Percentiles rank a stretch among this genome's conserved stretches.
phyloP scores from a whole-genome alignment of 371 early-diverging fungal species.

The Funneliformis caledonium region DNA sequence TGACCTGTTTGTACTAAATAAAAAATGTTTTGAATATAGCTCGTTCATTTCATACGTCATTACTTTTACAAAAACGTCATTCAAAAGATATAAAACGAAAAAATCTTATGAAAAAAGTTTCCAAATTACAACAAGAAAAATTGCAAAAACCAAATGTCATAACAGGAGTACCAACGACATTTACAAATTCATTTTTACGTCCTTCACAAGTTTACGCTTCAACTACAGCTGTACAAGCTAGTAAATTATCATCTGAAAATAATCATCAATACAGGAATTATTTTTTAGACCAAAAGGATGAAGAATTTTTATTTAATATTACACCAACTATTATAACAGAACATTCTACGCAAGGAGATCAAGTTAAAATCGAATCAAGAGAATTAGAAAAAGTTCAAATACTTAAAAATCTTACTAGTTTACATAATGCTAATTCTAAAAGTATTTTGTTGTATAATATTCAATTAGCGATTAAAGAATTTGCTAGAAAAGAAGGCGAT shows the following conservation, averaged over 20 bases:
- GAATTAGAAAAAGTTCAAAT: constrained; percentile 67
- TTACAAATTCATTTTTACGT: constrained; percentile 29
- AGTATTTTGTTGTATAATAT: constrained; percentile 80
- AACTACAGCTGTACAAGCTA: background rate
- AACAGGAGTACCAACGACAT: constrained; percentile 20
- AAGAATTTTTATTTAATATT: constrained; percentile 39
- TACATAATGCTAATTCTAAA: constrained; percentile 81
- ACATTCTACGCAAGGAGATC: constrained; percentile 39
- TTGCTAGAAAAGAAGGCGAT: constrained; percentile 78
- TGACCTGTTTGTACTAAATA: background rate
- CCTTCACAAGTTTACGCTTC: constrained; percentile 20
- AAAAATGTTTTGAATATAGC: background rate
- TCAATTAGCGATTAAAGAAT: constrained; percentile 74
- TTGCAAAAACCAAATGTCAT: background rate
- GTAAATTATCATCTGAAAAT: background rate
- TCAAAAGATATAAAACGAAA: constrained; percentile 7
- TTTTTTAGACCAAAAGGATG: constrained; percentile 36
- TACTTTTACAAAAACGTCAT: background rate
- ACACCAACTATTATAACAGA: constrained; percentile 30
- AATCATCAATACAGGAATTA: background rate
- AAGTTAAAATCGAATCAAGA: constrained; percentile 46
- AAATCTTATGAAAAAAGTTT: constrained; percentile 17
- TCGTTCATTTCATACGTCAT: background rate
- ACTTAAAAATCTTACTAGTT: constrained; percentile 71
- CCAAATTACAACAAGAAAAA: constrained; percentile 10